Percentiles rank a stretch among this genome's conserved stretches.
phyloP scores from a whole-genome alignment of 23 red algal genomes.

The Gracilaria domingensis region DNA sequence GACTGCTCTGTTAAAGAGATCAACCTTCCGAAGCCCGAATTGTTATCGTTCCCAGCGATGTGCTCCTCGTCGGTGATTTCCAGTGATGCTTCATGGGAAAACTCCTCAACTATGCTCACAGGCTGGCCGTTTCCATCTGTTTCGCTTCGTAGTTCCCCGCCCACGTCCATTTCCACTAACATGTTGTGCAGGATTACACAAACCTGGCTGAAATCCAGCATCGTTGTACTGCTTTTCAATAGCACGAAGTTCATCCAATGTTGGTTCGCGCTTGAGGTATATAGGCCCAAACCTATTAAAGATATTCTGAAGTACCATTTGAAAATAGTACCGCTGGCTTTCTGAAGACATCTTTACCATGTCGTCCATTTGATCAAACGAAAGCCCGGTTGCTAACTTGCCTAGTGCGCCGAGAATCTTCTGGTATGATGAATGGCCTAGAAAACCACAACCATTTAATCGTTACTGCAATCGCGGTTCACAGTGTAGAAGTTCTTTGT shows the following conservation, averaged over 20 bases:
- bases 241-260: neutral
- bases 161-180: slow-evolving; percentile 41
- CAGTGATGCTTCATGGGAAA: too few species aligned
- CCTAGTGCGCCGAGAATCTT: neutral
- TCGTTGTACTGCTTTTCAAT: slow-evolving; percentile 4
- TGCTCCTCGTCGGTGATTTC: too few species aligned
- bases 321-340: neutral
- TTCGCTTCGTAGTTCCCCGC: too few species aligned
- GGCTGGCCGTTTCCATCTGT: too few species aligned
- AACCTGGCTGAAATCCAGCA: slow-evolving; percentile 49
- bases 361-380: slow-evolving; percentile 41
- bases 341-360: slow-evolving; percentile 32
- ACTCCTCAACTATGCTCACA: too few species aligned
- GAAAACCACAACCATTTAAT: neutral
- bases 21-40: neutral
- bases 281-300: too few species aligned
- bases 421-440: slow-evolving; percentile 8
- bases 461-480: too few species aligned
- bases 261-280: slow-evolving; percentile 33
- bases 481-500: too few species aligned
- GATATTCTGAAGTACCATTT: too few species aligned
- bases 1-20: neutral
- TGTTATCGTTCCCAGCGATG: neutral
- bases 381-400: slow-evolving; percentile 14
- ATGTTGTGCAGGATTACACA: slow-evolving; percentile 73